phyloP scores from a whole-genome alignment of 2,329 filamentous ascomycete species.

The Hypoxylon sp. region DNA sequence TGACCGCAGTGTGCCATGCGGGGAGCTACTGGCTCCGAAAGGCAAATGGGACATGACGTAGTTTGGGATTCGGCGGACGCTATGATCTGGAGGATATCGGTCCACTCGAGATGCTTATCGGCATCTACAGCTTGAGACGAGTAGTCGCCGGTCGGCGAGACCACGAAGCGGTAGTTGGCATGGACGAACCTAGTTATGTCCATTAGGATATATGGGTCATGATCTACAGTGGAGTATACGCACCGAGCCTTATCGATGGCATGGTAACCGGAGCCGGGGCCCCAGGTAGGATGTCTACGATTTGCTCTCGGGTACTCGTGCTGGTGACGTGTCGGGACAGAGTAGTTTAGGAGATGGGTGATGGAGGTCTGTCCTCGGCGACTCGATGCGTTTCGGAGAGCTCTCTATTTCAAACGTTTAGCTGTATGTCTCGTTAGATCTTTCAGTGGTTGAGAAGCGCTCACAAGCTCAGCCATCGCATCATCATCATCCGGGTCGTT shows the following conservation, averaged over 20 bases:
- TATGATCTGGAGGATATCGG: conserved; percentile 88
- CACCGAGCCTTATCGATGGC: conserved; percentile 90
- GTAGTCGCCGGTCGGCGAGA: conserved; percentile 85
- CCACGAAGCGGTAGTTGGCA: conserved; percentile 97
- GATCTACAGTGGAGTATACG: conserved; percentile 42
- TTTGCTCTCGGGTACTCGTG: conserved; percentile 65
- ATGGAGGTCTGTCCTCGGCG: conserved; percentile 96
- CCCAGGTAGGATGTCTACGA: conserved; percentile 82
- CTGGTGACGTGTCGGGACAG: conserved; percentile 78
- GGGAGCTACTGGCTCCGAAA: conserved; percentile 91
- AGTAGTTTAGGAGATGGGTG: conserved; percentile 95
- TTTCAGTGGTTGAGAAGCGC: conserved; percentile 42
- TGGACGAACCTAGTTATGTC: conserved; percentile 77
- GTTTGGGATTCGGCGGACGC: conserved; percentile 90
- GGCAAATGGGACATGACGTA: conserved; percentile 92
- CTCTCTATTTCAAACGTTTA: conserved; percentile 51
- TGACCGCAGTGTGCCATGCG: conserved; percentile 98
- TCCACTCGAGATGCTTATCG: conserved; percentile 91
- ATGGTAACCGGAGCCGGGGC: conserved; percentile 88
- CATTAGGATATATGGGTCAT: conserved; percentile 22
- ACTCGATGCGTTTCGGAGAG: conserved; percentile 68
- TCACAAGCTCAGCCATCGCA: conserved; percentile 81
- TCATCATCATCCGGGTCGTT: conserved; percentile 79
- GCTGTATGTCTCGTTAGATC: background rate
- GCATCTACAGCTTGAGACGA: conserved; percentile 84